Evolutionary conservation across 495 filamentous ascomycete genomes (phyloP), one percentile per base, ranked within the genome.

Genomic region (Penicillium steckii): DNA sequence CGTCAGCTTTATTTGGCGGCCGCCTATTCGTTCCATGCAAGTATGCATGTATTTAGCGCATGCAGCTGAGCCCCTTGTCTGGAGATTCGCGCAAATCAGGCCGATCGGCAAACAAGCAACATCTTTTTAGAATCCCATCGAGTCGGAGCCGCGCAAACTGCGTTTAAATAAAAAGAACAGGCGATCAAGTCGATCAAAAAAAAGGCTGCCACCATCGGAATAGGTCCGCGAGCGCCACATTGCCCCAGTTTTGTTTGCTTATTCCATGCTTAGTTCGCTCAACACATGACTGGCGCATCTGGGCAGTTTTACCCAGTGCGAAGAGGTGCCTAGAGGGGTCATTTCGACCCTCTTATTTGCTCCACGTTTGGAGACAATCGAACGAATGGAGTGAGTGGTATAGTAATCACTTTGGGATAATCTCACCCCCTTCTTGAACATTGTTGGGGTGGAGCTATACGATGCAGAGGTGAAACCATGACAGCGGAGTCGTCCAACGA

Each of bases 1-100:
- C 33, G 46, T 54, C 56, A 51, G 44, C 56, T 17, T 35, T 24
- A 52, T 52, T 52, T 21, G 52, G 44, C 44, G 27, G 22, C 43
- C 37, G 30, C 29, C 44, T 38, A 51, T 55, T 59, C 48, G 52
- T 40, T 25, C 13, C 25, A 23, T 38, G 35, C 40, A 23, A 13
- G 15, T 35, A 12, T 55, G 43, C 53, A 51, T 49, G 56, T 58
- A 38, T 43, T 27, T 48, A 44, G 24, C 48, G 22, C 25, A 50
- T 56, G 48, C 42, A 41, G 38, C 38, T 41, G 38, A 53, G 25
- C 40, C 27, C 47, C 48, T 37, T 24, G 35, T 46, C 26, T 21
- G 13, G 13, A 23, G 22, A 26, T 42, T 22, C 41, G 23, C 24
- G 38, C 19, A 19, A 19, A 50, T 41, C 50, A 50, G 18, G 23